These are phyloP conservation scores for Apium graveolens DNA, from an alignment of 129 eudicot species.

Conservation along the genomic window DNA sequence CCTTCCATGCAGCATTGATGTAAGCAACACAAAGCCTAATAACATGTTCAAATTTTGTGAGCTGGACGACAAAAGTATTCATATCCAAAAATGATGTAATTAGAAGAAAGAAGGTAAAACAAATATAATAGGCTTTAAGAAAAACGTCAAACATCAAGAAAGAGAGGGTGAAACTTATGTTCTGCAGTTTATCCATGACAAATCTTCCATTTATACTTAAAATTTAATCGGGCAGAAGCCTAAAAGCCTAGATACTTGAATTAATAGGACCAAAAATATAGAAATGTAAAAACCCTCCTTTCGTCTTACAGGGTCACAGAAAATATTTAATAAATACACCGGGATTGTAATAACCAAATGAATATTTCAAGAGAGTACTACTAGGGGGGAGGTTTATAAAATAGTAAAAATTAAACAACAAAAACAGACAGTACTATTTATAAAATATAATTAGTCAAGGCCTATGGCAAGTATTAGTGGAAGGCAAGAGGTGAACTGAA, in stretches of 20 bases:
- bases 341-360: not conserved
- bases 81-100: not conserved
- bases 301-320: not conserved
- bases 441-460: not conserved
- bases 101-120: not conserved
- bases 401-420: too few species aligned
- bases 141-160: not conserved
- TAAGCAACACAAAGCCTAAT: constrained; percentile 49
- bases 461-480: not conserved
- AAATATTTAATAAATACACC: not conserved
- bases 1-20: constrained; percentile 59
- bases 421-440: not conserved
- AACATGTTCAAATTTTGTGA: not conserved
- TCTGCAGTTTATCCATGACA: not conserved
- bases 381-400: not conserved
- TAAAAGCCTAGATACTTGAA: not conserved
- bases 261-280: too few species aligned
- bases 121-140: not conserved
- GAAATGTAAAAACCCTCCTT: not conserved
- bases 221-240: not conserved
- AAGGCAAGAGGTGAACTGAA: not conserved
- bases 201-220: not conserved
- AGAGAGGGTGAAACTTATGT: not conserved
- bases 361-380: not conserved
- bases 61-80: not conserved